Conservation (phyloP, 176 grass and related monocot species). For the Coix lacrymajobi region DNA sequence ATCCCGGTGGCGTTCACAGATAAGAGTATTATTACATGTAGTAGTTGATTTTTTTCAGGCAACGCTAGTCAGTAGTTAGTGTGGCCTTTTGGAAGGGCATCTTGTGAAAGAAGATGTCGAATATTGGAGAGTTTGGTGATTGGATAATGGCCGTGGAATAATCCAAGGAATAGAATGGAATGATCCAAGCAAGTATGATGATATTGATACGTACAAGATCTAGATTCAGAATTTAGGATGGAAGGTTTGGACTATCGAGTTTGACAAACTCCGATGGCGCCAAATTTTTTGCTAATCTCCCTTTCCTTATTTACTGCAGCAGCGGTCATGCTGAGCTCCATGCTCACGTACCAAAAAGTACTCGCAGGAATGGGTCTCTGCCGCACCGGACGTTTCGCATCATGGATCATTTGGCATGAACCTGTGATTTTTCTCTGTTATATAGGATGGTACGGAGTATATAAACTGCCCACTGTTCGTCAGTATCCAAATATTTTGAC, state of each 20-base stretch:
- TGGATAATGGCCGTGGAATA: not conserved
- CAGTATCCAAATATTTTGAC: not conserved
- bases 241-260: not conserved
- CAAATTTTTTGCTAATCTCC: not conserved
- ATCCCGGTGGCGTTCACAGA: too few species aligned
- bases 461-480: not conserved
- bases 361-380: not conserved
- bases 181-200: not conserved
- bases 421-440: not conserved
- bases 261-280: not conserved
- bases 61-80: not conserved
- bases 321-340: constrained; percentile 3
- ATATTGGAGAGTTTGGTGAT: not conserved
- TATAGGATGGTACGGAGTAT: not conserved
- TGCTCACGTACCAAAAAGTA: not conserved
- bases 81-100: not conserved
- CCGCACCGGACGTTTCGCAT: not conserved
- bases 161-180: not conserved
- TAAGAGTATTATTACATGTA: not conserved
- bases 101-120: not conserved
- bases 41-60: not conserved
- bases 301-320: not conserved
- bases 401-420: not conserved
- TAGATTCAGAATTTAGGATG: not conserved
- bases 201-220: not conserved